Evolutionary conservation across 441 rosid genomes (phyloP), one percentile per base, ranked within the genome.

Genomic region (Euphorbia corollata): DNA sequence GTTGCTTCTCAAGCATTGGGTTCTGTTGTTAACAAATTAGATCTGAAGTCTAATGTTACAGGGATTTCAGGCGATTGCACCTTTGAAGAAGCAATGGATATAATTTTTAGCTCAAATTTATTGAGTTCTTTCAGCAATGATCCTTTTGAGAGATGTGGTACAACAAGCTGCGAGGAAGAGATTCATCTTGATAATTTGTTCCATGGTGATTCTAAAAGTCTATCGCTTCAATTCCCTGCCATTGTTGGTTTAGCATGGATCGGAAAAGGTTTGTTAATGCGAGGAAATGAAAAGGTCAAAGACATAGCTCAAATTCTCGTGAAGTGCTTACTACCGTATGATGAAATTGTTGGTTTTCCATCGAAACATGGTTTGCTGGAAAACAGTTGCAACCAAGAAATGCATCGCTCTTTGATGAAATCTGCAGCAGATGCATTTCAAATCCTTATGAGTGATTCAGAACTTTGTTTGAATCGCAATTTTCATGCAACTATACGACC

Each of bases 221-320:
- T 39, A 71, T 69, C 66, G 64, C 79, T 83, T 78, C 87, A 83
- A 74, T 75, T 67, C 67, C 84, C 74, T 76, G 86, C 87, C 59
- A 80, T 89, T 62, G 65, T 74, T 65, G 99, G 96, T 70, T 71
- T 91, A 74, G 91, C 96, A 69, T 94, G 99, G 97, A 82, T 91
- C 54, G 97, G 93, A 38, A 94, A 94, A 80, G 99, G 96, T 68
- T 78, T 94, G 77, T 86, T 94, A 64, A 82, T 94, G 93, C 84
- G 84, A 69, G 97, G 99, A 60, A 89, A 88, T 75, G 83, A 81
- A 77, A 89, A 87, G 80, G 81, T 86, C 51, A 87, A 77, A 61
- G 90, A 91, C 72, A 70, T 88, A 66, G 74, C 86, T 38, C 77
- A 72, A 80, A 70, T 83, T 71, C 78, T 88, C 48, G 68, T 91